These are phyloP conservation scores for Agrocybe chaxingu DNA, from an alignment of 768 basidiomycete species.

Conservation along the genomic window DNA sequence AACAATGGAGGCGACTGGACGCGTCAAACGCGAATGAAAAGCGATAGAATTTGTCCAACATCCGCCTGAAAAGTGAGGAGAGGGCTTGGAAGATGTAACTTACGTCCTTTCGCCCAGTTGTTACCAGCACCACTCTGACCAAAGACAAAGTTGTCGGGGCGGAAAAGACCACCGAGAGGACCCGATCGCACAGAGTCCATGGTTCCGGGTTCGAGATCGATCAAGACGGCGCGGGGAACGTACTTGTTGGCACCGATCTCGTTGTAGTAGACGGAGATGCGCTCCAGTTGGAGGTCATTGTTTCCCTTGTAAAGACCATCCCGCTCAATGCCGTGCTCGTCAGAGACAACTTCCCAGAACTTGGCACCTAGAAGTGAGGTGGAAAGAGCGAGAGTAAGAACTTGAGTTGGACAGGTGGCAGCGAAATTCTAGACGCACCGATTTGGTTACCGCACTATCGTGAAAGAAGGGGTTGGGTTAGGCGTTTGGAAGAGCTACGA, in stretches of 20 bases:
- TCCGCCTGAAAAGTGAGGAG: neutral
- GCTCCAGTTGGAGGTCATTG: conserved; percentile 94
- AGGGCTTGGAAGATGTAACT: conserved; percentile 34
- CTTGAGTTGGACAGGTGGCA: conserved; percentile 9
- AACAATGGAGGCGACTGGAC: conserved; percentile 10
- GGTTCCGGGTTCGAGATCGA: conserved; percentile 97
- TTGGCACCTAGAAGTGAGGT: conserved; percentile 64
- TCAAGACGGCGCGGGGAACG: conserved; percentile 95
- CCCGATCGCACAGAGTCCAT: conserved; percentile 93
- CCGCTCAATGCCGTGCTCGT: conserved; percentile 94
- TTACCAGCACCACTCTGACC: conserved; percentile 98
- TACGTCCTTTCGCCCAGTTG: conserved; percentile 99
- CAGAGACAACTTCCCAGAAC: conserved; percentile 98
- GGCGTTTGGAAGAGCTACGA: conserved; percentile 11
- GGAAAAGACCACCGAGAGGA: conserved; percentile 89
- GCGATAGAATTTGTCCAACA: neutral
- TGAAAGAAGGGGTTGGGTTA: conserved; percentile 25
- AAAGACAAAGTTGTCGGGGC: conserved; percentile 98
- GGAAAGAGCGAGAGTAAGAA: conserved; percentile 13
- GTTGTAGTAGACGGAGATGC: conserved; percentile 98
- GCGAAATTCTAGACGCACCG: conserved; percentile 51
- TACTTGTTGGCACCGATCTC: conserved; percentile 95
- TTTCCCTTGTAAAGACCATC: conserved; percentile 93
- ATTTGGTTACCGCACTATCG: conserved; percentile 97
- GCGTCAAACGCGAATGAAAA: conserved; percentile 17